phyloP scores from a whole-genome alignment of 1,284 basidiomycete genomes.

The Sporisorium iseilematis-ciliati region DNA sequence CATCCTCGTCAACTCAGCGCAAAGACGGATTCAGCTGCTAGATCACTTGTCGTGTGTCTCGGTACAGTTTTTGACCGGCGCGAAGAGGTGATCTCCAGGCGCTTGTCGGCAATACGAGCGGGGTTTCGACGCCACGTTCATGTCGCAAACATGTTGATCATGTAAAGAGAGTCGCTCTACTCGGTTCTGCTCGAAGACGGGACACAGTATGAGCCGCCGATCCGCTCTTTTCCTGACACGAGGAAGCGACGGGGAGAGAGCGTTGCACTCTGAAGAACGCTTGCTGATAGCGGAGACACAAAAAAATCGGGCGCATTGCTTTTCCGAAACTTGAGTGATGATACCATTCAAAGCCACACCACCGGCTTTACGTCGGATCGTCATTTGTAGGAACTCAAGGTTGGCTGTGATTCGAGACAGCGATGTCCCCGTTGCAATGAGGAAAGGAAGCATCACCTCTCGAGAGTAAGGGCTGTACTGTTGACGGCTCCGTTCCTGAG shows the following conservation, averaged over 20 bases:
- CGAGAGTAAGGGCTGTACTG: not conserved
- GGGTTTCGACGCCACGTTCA: not conserved
- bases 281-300: too few species aligned
- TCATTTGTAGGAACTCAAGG: not conserved
- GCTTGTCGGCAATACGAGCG: not conserved
- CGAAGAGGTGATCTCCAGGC: not conserved
- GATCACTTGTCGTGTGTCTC: not conserved
- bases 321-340: not conserved
- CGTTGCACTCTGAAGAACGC: too few species aligned
- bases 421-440: not conserved
- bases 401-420: constrained; percentile 4
- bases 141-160: not conserved
- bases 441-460: not conserved
- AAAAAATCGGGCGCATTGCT: not conserved
- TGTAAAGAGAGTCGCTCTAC: not conserved
- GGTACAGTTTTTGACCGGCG: not conserved
- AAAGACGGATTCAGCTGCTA: not conserved
- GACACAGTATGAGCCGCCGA: not conserved
- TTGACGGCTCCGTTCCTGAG: not conserved
- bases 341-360: too few species aligned
- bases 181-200: not conserved
- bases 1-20: not conserved
- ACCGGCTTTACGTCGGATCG: not conserved
- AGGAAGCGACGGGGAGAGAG: too few species aligned
- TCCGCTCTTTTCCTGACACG: not conserved